Base-by-base conservation (phyloP, 1,284 basidiomycete species). In the Trichosporon faecale region DNA sequence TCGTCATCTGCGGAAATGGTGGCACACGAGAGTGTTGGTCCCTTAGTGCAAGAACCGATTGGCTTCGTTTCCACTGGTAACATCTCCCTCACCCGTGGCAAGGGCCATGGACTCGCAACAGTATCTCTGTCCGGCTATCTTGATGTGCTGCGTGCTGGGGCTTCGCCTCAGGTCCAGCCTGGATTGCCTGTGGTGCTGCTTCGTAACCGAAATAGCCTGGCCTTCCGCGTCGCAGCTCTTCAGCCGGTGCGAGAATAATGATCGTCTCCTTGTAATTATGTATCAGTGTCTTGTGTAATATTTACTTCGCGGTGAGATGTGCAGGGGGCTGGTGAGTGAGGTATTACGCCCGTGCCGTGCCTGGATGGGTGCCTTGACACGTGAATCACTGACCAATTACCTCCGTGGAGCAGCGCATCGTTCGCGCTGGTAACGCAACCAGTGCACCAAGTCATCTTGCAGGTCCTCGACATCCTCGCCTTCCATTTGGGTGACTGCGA, bases 1-100 rank as follows among this genome's bases (percentile, higher is more conserved):
- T 29, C 55, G 55, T 27, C 55, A 16, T 14, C 14, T 14, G 6
- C 27, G 55, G 27, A 61, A n/a, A n/a, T n/a, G n/a, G n/a, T n/a
- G n/a, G 29, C 29, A 61, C 29, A 29, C 33, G 18, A 18, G 57
- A 33, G 16, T 6, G 4, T 68, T 74, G 78, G 11, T 76, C 81
- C 12, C 83, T 87, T 11, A 75, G 82, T 2, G 75, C 84, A 49
- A 82, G 84, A 83, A 0, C 85, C 91, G 23, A 88, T 95, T 64
- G 94, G 94, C 0, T 92, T 91, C 75, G 86, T 94, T 5, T 91
- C 91, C 0, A 89, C 90, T 0, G 93, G 93, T 0, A 89, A 89
- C 72, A 91, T 88, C 77, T 94, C 92, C 0, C 85, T 96, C 1
- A 87, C 89, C 0, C 86, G 89, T 23, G 93, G 94, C 0, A 83